Base-by-base conservation (phyloP, 768 basidiomycete genomes). In the Lanmaoa rubissima region DNA sequence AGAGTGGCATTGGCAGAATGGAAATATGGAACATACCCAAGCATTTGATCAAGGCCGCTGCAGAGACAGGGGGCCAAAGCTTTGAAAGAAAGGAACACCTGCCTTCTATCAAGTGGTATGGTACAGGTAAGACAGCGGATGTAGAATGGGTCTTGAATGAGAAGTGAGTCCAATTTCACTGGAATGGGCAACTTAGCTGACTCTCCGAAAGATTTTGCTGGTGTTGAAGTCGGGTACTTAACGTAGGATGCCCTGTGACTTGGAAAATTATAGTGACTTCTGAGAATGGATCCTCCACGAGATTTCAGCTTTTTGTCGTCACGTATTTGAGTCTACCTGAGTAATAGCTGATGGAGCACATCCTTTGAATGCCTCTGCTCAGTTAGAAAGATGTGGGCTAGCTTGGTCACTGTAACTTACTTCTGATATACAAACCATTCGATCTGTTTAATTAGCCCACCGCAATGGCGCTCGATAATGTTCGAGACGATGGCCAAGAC, bases 21-120 rank as follows among this genome's bases (percentile, higher is more conserved):
- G 83, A 83, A 57, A 65, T 78, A 5, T 84, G 82, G 77, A 78
- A 78, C 58, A 52, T 82, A 31, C 71, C 76, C 1, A 39, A 57
- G 13, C 58, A 76, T 16, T 58, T 83, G 32, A 41, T 64, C 46
- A 51, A 54, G 3, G 53, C 61, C 10, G 74, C 71, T 2, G 45
- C 52, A n/a, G 61, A 58, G 21, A 55, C 73, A 4, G 73, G 75
- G 6, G 77, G 74, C 0, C 60, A 44, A 40, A 75, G 68, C 0
- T 49, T 63, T 43, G 62, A 70, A 42, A 70, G 81, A 40, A 61
- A 66, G 5, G 76, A 75, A 35, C 74, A 79, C 61, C 58, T 83
- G 9, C 69, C 79, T 5, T 64, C 76, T 3, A 72, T 82, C 55
- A 80, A 76, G 49, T 82, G 80, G 79, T 84, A 84, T 67, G 79